Evolutionary conservation across 2,329 filamentous ascomycete genomes (phyloP).

Genomic region (Xylogone sp.): DNA sequence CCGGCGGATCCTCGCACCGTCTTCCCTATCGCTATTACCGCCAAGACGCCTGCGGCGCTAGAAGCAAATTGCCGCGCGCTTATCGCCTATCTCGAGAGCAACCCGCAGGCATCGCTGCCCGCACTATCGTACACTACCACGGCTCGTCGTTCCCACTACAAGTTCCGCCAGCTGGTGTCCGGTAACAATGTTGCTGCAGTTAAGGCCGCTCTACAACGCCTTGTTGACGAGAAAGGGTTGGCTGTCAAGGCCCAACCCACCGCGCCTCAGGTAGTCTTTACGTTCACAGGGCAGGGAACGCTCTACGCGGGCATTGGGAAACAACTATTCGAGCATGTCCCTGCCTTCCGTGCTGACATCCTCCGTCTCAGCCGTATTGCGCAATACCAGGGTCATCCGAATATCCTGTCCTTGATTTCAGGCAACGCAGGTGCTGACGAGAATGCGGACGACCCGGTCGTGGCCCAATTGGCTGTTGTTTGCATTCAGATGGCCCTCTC

Average conservation of each 20-base stretch:
- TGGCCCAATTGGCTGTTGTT: slow-evolving; percentile 47
- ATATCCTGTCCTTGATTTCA: slow-evolving; percentile 31
- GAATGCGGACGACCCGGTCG: slow-evolving; percentile 43
- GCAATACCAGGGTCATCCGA: neutral
- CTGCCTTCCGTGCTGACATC: slow-evolving; percentile 3
- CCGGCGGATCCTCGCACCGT: slow-evolving; percentile 33
- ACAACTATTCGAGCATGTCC: slow-evolving; percentile 47
- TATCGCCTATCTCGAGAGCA: slow-evolving; percentile 18
- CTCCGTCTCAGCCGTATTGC: slow-evolving; percentile 1
- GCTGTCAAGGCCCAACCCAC: slow-evolving; percentile 42
- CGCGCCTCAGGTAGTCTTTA: slow-evolving; percentile 29
- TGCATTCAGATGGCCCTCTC: slow-evolving; percentile 53
- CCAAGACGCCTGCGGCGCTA: slow-evolving; percentile 35
- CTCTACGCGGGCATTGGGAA: slow-evolving; percentile 33
- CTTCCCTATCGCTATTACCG: slow-evolving; percentile 43
- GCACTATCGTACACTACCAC: slow-evolving; percentile 13
- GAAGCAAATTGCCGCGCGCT: slow-evolving; percentile 19
- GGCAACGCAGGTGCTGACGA: slow-evolving; percentile 17
- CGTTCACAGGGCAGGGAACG: slow-evolving; percentile 30
- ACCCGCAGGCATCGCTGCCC: slow-evolving; percentile 9
- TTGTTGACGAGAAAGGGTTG: neutral
- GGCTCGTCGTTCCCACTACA: slow-evolving; percentile 52
- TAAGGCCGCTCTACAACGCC: slow-evolving; percentile 13
- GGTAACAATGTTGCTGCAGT: slow-evolving; percentile 29
- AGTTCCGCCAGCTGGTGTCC: slow-evolving; percentile 46